Evolutionary conservation across 768 basidiomycete genomes (phyloP).

Genomic region (Amanita pseudoporphyria): DNA sequence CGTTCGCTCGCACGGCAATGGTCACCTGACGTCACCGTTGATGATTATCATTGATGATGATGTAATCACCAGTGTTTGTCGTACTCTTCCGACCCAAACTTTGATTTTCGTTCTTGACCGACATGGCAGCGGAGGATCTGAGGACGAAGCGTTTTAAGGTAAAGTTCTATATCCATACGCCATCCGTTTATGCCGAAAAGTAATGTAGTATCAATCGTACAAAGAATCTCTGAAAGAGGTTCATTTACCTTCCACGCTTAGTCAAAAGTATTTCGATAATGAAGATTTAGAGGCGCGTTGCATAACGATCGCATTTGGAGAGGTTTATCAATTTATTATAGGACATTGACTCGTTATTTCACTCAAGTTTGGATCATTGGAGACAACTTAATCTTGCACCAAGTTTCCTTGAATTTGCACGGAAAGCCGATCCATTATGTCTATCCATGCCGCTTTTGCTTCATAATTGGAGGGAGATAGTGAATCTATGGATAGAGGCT

Average conservation of each 20-base stretch:
- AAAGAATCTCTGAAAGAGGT: conserved; percentile 56
- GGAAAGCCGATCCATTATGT: conserved; percentile 48
- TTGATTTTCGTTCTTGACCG: not conserved
- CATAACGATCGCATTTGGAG: not conserved
- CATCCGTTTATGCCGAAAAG: not conserved
- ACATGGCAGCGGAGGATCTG: conserved; percentile 17
- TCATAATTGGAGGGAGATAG: conserved; percentile 67
- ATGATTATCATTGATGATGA: too few relatives aligned
- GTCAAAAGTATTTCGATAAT: conserved; percentile 43
- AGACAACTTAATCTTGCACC: conserved; percentile 73
- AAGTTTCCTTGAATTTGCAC: conserved; percentile 62
- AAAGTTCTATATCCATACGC: not conserved
- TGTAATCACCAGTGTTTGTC: conserved; percentile 3
- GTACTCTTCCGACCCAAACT: conserved; percentile 2
- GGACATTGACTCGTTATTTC: conserved; percentile 78
- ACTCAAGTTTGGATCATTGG: conserved; percentile 65
- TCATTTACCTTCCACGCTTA: conserved; percentile 59
- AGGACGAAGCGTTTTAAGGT: conserved; percentile 47
- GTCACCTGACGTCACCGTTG: too few relatives aligned
- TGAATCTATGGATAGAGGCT: conserved; percentile 53
- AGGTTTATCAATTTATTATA: conserved; percentile 17
- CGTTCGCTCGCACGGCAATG: too few relatives aligned
- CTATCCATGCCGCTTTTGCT: conserved; percentile 74
- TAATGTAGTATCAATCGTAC: conserved; percentile 64
- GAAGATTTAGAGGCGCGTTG: conserved; percentile 41